Evolutionary conservation across 768 basidiomycete species (phyloP).

Genomic region (Phaeotremella skinneri): DNA sequence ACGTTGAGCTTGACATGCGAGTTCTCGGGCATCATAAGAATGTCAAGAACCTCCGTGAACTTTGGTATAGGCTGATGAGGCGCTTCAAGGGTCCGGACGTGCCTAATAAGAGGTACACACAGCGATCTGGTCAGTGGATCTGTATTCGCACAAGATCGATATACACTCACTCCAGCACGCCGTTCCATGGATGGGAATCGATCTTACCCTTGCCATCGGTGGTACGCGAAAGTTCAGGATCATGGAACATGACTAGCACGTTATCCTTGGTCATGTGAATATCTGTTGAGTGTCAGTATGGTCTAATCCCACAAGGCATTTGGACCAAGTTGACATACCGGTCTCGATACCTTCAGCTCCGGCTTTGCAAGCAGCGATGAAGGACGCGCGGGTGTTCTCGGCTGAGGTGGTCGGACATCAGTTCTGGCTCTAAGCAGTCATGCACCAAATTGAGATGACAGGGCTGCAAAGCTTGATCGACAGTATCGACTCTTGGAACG

Average conservation of each 20-base stretch:
- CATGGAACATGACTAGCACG: slow-evolving; percentile 93
- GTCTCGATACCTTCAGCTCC: slow-evolving; percentile 97
- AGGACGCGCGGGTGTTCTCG: slow-evolving; percentile 93
- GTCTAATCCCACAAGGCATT: neutral
- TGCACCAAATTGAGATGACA: neutral
- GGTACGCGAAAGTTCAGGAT: slow-evolving; percentile 79
- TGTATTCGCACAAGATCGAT: neutral
- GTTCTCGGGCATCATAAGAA: slow-evolving; percentile 65
- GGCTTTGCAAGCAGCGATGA: slow-evolving; percentile 89
- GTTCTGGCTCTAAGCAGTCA: neutral
- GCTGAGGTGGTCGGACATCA: slow-evolving; percentile 57
- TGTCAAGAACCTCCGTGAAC: slow-evolving; percentile 74
- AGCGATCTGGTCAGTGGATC: neutral
- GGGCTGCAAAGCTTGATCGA: neutral
- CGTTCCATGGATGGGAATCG: slow-evolving; percentile 69
- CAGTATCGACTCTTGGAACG: no score
- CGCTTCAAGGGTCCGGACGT: slow-evolving; percentile 72
- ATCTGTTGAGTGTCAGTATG: slow-evolving; percentile 59
- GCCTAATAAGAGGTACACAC: slow-evolving; percentile 60
- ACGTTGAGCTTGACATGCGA: slow-evolving; percentile 54
- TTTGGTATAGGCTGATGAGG: slow-evolving; percentile 87
- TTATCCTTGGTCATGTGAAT: slow-evolving; percentile 88
- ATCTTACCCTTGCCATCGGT: slow-evolving; percentile 72
- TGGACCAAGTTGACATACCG: slow-evolving; percentile 57
- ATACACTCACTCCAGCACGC: slow-evolving; percentile 53